Conservation (phyloP, 2,329 filamentous ascomycete species). For the Lecanicillium sp. region DNA sequence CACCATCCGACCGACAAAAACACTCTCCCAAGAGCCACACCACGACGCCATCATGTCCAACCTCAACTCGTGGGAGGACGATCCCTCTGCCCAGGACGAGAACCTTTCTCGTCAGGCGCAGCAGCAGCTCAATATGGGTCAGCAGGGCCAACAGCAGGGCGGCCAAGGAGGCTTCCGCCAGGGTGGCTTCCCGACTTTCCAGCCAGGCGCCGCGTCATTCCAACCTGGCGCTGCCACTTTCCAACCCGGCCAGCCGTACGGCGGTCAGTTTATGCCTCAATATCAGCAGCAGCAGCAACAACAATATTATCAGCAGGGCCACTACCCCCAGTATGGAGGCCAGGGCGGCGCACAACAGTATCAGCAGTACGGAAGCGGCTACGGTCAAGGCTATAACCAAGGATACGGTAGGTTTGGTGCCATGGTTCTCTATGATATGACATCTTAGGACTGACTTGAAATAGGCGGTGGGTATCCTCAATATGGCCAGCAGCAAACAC, state of each 20-base stretch:
- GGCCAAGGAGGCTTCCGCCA: constrained; percentile 39
- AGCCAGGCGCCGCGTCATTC: constrained; percentile 61
- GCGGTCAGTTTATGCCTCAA: constrained; percentile 46
- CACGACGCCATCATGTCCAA: constrained; percentile 59
- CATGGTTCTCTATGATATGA: background rate
- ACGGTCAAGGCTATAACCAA: constrained; percentile 45
- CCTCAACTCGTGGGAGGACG: constrained; percentile 93
- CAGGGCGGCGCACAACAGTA: constrained; percentile 25
- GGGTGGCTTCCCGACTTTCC: constrained; percentile 45
- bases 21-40: background rate
- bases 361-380: constrained; percentile 39
- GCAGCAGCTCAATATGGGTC: constrained; percentile 67
- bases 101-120: constrained; percentile 69
- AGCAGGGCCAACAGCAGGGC: constrained; percentile 36
- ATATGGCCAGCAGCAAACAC: constrained; percentile 34
- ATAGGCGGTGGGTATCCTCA: constrained; percentile 44
- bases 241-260: constrained; percentile 62
- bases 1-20: constrained; percentile 3
- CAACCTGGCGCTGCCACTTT: constrained; percentile 64
- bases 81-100: constrained; percentile 68
- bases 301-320: constrained; percentile 43
- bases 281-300: constrained; percentile 47
- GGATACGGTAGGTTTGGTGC: constrained; percentile 34
- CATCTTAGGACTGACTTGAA: constrained; percentile 10
- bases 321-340: constrained; percentile 51